These are phyloP conservation scores for Debaryomyces udenii DNA, from an alignment of 1,139 yeast genomes.

Conservation along the genomic window DNA sequence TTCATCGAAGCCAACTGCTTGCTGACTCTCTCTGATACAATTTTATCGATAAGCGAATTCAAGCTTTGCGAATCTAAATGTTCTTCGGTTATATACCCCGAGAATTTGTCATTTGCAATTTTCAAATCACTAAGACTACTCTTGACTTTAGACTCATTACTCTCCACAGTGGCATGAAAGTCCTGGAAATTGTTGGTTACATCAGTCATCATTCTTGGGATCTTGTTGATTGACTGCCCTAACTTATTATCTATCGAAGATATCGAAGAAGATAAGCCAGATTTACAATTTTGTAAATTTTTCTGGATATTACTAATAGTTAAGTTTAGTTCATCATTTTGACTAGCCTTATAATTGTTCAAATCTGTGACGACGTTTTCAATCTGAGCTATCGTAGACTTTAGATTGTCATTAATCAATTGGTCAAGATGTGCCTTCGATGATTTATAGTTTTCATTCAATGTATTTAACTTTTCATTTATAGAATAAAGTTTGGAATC, in stretches of 20 bases:
- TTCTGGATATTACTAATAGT: constrained; percentile 3
- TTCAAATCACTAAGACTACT: constrained; percentile 17
- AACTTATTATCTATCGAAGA: constrained; percentile 7
- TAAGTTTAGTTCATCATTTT: constrained; percentile 1
- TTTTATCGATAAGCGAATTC: constrained; percentile 7
- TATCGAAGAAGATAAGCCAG: constrained; percentile 5
- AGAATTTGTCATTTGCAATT: constrained; percentile 19
- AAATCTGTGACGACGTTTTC: constrained; percentile 9
- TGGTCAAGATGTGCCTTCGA: constrained; percentile 14
- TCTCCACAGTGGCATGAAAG: constrained; percentile 2
- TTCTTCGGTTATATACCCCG: constrained; percentile 18
- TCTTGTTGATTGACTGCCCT: constrained; percentile 8
- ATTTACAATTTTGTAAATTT: constrained; percentile 9
- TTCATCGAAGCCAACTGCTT: constrained; percentile 12
- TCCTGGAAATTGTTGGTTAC: constrained; percentile 7
- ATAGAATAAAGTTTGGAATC: constrained; percentile 10
- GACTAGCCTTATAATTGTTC: constrained; percentile 5
- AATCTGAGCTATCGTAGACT: constrained; percentile 10
- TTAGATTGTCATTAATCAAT: constrained; percentile 13
- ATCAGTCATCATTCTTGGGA: constrained; percentile 8
- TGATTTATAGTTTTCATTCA: constrained; percentile 15
- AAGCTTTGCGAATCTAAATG: constrained; percentile 14
- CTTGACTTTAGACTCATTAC: constrained; percentile 9
- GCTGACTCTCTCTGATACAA: constrained; percentile 12
- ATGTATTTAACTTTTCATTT: constrained; percentile 9